phyloP scores from a whole-genome alignment of 768 basidiomycete species.

The Coprinopsis sp. region DNA sequence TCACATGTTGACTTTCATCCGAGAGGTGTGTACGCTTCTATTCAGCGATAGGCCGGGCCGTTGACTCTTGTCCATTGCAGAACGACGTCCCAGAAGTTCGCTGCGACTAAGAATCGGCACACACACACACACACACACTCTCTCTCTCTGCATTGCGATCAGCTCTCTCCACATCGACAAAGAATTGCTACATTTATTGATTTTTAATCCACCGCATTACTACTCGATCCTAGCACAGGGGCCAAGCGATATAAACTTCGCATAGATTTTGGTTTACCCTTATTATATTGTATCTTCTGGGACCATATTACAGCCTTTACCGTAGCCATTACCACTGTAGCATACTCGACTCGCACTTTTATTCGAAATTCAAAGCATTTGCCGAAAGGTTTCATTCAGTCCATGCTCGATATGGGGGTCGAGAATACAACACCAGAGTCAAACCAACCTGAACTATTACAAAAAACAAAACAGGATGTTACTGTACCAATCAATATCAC shows the following conservation, averaged over 20 bases:
- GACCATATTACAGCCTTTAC: no score
- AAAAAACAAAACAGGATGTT: no score
- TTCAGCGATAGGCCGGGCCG: background rate
- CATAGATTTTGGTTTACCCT: constrained; percentile 1
- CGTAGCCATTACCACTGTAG: no score
- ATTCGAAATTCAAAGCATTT: no score
- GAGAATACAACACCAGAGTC: no score
- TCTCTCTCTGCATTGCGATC: background rate
- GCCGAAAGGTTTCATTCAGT: no score
- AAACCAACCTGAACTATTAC: no score
- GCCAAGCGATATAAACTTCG: background rate
- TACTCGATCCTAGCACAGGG: background rate
- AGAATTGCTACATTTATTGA: background rate
- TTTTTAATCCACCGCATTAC: background rate
- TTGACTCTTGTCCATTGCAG: background rate
- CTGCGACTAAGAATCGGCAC: constrained; percentile 15
- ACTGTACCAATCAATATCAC: no score
- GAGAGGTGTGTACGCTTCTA: constrained; percentile 41
- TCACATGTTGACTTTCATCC: constrained; percentile 75
- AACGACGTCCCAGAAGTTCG: constrained; percentile 12
- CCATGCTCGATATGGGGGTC: no score
- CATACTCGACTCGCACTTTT: no score
- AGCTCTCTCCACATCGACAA: background rate
- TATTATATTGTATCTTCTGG: background rate
- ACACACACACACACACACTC: background rate